A percentile compares a stretch with the other conserved stretches of the same genome.
Evolutionary conservation across 1,139 yeast species (phyloP).

Genomic region (Lodderomyces metapsilosis): DNA sequence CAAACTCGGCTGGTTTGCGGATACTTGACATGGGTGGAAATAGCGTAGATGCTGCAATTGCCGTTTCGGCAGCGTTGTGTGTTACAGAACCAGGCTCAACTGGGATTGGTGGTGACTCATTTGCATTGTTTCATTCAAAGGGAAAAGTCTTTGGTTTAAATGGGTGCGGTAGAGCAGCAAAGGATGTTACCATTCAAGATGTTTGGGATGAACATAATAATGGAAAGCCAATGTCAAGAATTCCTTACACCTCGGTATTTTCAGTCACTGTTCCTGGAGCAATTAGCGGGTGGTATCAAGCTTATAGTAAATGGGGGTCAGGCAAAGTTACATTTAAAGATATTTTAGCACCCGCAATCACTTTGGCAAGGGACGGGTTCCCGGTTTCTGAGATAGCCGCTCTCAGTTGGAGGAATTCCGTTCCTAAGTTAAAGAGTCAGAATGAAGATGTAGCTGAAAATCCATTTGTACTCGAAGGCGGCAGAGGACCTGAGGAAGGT

Average conservation of each 20-base stretch:
- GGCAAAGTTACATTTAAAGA: conserved; percentile 61
- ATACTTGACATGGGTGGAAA: conserved; percentile 73
- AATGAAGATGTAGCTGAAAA: conserved; percentile 34
- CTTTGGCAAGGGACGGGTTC: conserved; percentile 66
- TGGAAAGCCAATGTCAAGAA: conserved; percentile 41
- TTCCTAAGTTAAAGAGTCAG: conserved; percentile 34
- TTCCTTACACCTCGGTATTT: conserved; percentile 51
- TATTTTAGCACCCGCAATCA: conserved; percentile 67
- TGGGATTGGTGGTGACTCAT: conserved; percentile 84
- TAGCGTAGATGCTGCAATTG: conserved; percentile 79
- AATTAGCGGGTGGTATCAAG: conserved; percentile 74
- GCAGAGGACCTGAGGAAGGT: conserved; percentile 55
- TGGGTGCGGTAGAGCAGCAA: conserved; percentile 75
- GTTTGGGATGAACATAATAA: conserved; percentile 41
- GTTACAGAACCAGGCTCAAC: conserved; percentile 76
- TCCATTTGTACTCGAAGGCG: conserved; percentile 34
- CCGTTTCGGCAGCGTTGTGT: conserved; percentile 72
- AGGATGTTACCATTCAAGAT: conserved; percentile 48
- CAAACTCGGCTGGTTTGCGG: conserved; percentile 70
- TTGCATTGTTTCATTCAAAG: conserved; percentile 57
- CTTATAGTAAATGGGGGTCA: conserved; percentile 69
- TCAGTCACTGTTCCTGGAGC: conserved; percentile 77
- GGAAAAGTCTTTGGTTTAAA: conserved; percentile 61
- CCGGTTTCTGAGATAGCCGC: conserved; percentile 64
- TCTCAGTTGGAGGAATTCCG: conserved; percentile 47